Percentiles rank a stretch among this genome's conserved stretches.
These are phyloP conservation scores for Peniophora sp. DNA, from an alignment of 1,284 basidiomycete genomes.

Conservation along the genomic window DNA sequence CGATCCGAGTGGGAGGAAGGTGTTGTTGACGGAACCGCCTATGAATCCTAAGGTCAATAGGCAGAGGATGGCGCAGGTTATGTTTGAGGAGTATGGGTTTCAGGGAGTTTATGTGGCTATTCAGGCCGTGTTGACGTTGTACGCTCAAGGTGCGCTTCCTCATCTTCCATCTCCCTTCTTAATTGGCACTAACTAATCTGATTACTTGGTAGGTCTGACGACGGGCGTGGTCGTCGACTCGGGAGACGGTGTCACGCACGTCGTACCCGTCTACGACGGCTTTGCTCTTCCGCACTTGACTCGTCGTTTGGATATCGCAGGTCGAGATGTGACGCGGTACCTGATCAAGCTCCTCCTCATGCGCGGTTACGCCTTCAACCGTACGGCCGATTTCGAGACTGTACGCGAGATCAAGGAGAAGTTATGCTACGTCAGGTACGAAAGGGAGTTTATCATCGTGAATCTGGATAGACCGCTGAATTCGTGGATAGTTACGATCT, in stretches of 20 bases:
- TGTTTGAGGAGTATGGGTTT: constrained; percentile 99
- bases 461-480: no score
- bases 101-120: constrained; percentile 96
- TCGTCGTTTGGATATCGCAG: constrained; percentile 91
- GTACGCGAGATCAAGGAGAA: constrained; percentile 99
- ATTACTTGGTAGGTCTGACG: constrained; percentile 66
- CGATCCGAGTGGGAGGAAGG: constrained; percentile 83
- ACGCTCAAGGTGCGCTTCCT: constrained; percentile 83
- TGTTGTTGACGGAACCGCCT: constrained; percentile 97
- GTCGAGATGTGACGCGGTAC: constrained; percentile 96
- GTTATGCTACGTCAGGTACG: constrained; percentile 91
- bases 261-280: constrained; percentile 97
- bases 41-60: constrained; percentile 97
- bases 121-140: constrained; percentile 96
- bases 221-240: constrained; percentile 99
- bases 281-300: constrained; percentile 94
- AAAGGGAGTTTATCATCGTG: no score
- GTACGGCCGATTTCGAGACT: constrained; percentile 98
- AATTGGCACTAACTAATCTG: not conserved
- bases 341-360: constrained; percentile 97
- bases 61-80: constrained; percentile 93
- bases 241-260: constrained; percentile 98
- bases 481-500: constrained; percentile 96
- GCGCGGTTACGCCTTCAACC: constrained; percentile 98
- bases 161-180: not conserved